Evolutionary conservation across 2,329 filamentous ascomycete species (phyloP), one percentile per base, ranked within the genome.

Genomic region (Macrophomina pseudophaseolina): DNA sequence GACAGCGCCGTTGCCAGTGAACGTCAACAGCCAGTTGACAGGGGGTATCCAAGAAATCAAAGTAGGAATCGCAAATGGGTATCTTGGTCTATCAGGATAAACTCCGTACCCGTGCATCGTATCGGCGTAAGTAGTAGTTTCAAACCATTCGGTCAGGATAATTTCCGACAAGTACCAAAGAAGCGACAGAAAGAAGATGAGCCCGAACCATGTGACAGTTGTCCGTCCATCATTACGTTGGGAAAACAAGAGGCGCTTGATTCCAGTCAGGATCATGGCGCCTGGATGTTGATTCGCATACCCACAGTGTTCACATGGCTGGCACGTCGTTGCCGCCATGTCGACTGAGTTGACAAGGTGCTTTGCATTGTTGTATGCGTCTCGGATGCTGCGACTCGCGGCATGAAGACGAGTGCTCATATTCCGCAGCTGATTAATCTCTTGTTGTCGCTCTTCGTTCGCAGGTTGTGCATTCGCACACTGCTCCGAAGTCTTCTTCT

Each of bases 41-140:
- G 65, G 65, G 16, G 54, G 56, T 44, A 66, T 60, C 65, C 54
- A 62, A 12, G 46, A 85, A 3, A 87, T 66, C 72, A 88, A 79
- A 3, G 85, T 87, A 3, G 85, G 84, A 5, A 87, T 79, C 5
- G 87, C 85, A 68, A 82, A 86, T 0, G 86, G 86, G 60, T 82
- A 85, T 28, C 77, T 72, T 0, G 87, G 86, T 9, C 84, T 84
- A 68, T 86, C 77, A 23, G 80, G 80, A 51, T 81, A 77, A 40
- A 86, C 76, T 64, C 83, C 84, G 67, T 82, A 85, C 28, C 82
- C 83, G 42, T 79, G 74, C 70, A 86, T 86, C 7, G 72, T 78
- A 12, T 76, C 70, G 4, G 84, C 82, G 67, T 84, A 82, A 7
- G 76, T 69, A 3, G 82, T 83, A 56, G 85, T 83, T 71, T 83